A percentile compares a stretch with the other conserved stretches of the same genome.
Evolutionary conservation across 1,284 basidiomycete species (phyloP).

Genomic region (Calocybe gambosa): DNA sequence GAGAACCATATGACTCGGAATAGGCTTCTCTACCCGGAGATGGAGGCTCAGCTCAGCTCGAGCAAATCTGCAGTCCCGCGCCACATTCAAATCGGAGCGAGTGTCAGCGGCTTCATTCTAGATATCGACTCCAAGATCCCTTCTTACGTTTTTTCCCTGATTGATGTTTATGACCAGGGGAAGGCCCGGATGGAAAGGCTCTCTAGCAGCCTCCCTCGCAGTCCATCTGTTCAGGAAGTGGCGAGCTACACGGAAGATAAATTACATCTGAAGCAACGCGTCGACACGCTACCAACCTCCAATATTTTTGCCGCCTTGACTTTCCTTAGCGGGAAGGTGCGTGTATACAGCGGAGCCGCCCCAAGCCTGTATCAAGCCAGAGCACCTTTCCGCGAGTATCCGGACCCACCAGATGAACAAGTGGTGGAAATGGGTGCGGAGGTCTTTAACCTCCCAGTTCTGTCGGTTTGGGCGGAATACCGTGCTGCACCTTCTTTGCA

Average conservation of each 20-base stretch:
- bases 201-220: constrained; percentile 42
- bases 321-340: constrained; percentile 78
- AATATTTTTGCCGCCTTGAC: constrained; percentile 68
- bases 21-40: constrained; percentile 73
- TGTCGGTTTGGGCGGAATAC: constrained; percentile 84
- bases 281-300: constrained; percentile 41
- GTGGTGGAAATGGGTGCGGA: constrained; percentile 49
- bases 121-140: constrained; percentile 81
- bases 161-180: constrained; percentile 82
- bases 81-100: constrained; percentile 62
- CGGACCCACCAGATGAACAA: constrained; percentile 43
- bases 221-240: constrained; percentile 24
- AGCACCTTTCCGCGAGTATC: constrained; percentile 28
- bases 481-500: constrained; percentile 45
- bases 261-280: constrained; percentile 25
- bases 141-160: constrained; percentile 71
- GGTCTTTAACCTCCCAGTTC: constrained; percentile 67
- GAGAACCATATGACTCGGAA: constrained; percentile 69
- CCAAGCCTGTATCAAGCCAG: constrained; percentile 31
- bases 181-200: constrained; percentile 71
- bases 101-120: constrained; percentile 82
- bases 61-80: constrained; percentile 45
- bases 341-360: constrained; percentile 49
- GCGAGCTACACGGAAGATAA: constrained; percentile 16
- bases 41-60: constrained; percentile 70